Conservation (phyloP, 2,329 filamentous ascomycete genomes). For the Xylariales sp. region DNA sequence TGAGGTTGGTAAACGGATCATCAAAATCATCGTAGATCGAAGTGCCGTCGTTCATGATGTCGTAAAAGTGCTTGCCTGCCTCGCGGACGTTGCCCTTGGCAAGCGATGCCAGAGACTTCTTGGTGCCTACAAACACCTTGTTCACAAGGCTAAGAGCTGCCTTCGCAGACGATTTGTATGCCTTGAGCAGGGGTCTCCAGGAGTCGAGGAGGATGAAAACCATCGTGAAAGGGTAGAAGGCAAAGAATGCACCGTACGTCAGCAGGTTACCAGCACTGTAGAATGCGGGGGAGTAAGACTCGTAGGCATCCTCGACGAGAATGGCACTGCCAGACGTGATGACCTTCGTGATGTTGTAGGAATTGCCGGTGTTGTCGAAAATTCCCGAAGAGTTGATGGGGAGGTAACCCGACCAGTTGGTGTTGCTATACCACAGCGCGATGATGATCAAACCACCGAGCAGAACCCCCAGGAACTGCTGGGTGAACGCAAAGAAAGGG, state of each 20-base stretch:
- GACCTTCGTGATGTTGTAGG: neutral
- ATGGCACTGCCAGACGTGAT: conserved; percentile 1
- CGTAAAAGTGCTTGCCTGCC: neutral
- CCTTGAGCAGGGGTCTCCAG: neutral
- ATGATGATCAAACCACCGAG: conserved; percentile 12
- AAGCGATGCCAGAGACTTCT: neutral
- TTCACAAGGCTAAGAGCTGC: too few relatives aligned
- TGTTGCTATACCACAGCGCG: conserved; percentile 10
- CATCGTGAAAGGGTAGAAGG: conserved; percentile 5
- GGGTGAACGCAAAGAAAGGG: conserved; percentile 52
- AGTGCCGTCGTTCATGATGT: neutral
- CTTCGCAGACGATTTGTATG: too few relatives aligned
- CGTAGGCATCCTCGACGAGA: conserved; percentile 15
- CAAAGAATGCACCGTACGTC: conserved; percentile 2
- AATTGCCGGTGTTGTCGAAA: neutral
- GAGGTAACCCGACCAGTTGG: conserved; percentile 18
- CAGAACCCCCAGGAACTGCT: conserved; percentile 33
- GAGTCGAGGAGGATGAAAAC: neutral
- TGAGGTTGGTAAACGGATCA: neutral
- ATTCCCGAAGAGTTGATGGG: conserved; percentile 18
- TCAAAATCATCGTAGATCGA: conserved; percentile 1
- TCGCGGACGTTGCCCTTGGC: neutral
- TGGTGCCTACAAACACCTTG: too few relatives aligned
- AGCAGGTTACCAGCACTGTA: neutral
- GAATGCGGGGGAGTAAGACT: conserved; percentile 1